A percentile compares a stretch with the other conserved stretches of the same genome.
These are phyloP conservation scores for Neobulgaria alba DNA, from an alignment of 2,329 filamentous ascomycete species.

Conservation along the genomic window DNA sequence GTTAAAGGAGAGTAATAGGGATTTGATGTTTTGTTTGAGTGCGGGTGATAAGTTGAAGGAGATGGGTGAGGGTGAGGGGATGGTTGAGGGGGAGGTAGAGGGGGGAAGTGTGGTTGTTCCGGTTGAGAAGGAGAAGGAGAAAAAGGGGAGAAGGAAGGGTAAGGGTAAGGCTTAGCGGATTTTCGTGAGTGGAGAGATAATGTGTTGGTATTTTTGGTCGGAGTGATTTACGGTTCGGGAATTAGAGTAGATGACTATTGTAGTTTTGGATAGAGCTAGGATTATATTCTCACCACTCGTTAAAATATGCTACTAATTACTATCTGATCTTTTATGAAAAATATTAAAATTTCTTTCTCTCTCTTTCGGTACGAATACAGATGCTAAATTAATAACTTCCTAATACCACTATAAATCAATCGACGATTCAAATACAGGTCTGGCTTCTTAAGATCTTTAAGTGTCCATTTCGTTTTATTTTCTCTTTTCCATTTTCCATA, in stretches of 20 bases:
- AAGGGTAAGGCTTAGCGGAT: constrained; percentile 6
- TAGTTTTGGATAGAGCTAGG: not conserved
- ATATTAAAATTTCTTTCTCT: too few relatives aligned
- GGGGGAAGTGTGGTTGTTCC: constrained; percentile 63
- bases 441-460: too few relatives aligned
- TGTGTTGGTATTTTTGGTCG: not conserved
- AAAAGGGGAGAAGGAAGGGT: constrained; percentile 22
- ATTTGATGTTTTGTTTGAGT: constrained; percentile 80
- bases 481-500: too few relatives aligned
- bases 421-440: too few relatives aligned
- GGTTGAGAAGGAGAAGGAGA: constrained; percentile 19
- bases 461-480: too few relatives aligned
- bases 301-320: too few relatives aligned
- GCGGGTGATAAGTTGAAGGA: constrained; percentile 70
- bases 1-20: constrained; percentile 77
- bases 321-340: too few relatives aligned
- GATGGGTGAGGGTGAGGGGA: constrained; percentile 46
- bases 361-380: too few relatives aligned
- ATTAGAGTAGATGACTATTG: not conserved
- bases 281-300: not conserved
- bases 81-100: constrained; percentile 62
- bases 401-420: too few relatives aligned
- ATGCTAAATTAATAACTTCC: too few relatives aligned
- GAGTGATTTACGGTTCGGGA: not conserved
- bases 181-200: not conserved